Evolutionary conservation across 495 filamentous ascomycete genomes (phyloP).

Genomic region (Xylaria venustula): DNA sequence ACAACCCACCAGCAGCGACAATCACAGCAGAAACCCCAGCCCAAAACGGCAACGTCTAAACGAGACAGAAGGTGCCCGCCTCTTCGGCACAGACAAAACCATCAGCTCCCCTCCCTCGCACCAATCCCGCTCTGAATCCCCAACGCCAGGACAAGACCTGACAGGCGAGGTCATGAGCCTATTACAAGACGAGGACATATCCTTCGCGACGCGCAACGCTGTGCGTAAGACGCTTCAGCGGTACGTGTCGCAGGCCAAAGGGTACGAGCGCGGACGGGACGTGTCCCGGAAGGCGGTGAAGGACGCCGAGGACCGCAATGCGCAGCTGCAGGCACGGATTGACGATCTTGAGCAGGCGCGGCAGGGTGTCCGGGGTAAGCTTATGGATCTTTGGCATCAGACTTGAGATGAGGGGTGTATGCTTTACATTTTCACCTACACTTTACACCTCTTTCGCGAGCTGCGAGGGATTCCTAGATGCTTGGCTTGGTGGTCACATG

Average conservation of each 20-base stretch:
- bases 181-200: constrained; percentile 49
- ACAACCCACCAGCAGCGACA: not conserved
- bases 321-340: constrained; percentile 48
- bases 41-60: constrained; percentile 16
- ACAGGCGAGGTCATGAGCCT: constrained; percentile 49
- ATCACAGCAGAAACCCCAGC: not conserved
- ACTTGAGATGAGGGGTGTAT: not conserved
- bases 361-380: constrained; percentile 13
- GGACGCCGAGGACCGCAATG: constrained; percentile 59
- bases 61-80: not conserved
- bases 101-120: not conserved
- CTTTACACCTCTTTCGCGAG: too few species aligned
- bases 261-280: constrained; percentile 62
- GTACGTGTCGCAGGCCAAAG: constrained; percentile 55
- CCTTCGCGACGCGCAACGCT: constrained; percentile 37
- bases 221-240: constrained; percentile 51
- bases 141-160: constrained; percentile 31
- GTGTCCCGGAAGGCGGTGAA: constrained; percentile 59
- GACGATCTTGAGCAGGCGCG: constrained; percentile 44
- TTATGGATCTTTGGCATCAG: constrained; percentile 17
- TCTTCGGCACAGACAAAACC: constrained; percentile 8
- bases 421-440: too few species aligned
- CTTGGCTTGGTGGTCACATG: too few species aligned
- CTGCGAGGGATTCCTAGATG: too few species aligned
- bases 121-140: too few species aligned